Base-by-base conservation (phyloP, 1,284 basidiomycete genomes). In the Moniliella sp. region DNA sequence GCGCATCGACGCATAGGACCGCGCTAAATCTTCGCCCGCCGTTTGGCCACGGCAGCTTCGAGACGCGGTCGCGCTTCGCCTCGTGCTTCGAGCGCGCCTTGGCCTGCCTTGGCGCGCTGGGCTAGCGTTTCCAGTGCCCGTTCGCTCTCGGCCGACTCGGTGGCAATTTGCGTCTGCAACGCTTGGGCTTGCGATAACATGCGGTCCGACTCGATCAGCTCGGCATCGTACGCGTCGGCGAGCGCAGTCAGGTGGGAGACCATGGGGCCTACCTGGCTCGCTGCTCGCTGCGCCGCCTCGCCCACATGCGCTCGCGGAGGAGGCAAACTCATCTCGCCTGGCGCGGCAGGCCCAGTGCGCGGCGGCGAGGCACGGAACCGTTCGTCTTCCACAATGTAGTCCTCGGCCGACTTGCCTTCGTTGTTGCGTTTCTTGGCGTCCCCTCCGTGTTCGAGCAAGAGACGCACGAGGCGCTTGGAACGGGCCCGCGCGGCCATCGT, bases 321-420 rank as follows among this genome's bases (percentile, higher is more conserved):
- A 18, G 42, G 43, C 13, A 48, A 34, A 14, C 33, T 26, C 15
- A 42, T 34, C 26, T 35, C 12, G 14, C 40, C 43, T 5, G 17
- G 31, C 9, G 27, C 34, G 8, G 47, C 35, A 10, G 42, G 31
- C 7, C 32, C 36, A 31, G 33, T 34, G 33, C 47, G 43, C 33
- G 44, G 37, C 5, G 84, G 83, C 4, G 82, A 88, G 0, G 80
- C 79, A 18, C 88, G 72, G 67, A 94, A 94, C 23, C 86, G 75
- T 61, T 94, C 91, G 58, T 99, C 91, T 59, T 97, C 91, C 23
- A 97, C 70, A 43, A 99, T 97, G 56, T 97, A 99, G 61, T 97
- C 91, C 63, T 99, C 91, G 5, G 91, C 81, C 41, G 76, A 86
- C 67, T 94, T 94, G 38, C 83, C 81, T 53, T 99, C 91, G 39